Base-by-base conservation (phyloP, 495 filamentous ascomycete species). In the Tricharina praecox region DNA sequence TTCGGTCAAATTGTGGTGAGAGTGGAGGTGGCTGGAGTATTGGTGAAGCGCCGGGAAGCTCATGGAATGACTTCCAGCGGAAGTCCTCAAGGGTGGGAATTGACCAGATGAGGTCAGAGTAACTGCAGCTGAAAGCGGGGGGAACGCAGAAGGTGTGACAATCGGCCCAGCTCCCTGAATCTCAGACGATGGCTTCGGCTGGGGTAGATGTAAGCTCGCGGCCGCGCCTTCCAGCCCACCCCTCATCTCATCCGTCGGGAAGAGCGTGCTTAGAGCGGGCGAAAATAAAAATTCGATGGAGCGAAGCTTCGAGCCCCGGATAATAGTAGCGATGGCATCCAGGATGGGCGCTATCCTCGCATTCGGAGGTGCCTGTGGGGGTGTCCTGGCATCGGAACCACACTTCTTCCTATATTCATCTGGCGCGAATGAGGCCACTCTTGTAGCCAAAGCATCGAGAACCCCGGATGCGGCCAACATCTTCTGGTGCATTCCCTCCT, bases 291-390 rank as follows among this genome's bases (percentile, higher is more conserved):
- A 75, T 52, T 82, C 73, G 48, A 77, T 75, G 13, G 81, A 77
- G 15, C 85, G 75, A 64, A 75, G 80, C 44, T 78, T 79, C 0
- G 90, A 95, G 51, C 80, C 73, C 34, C 77, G 70, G 47, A 94
- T 75, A 35, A 96, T 86, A 33, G 76, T 71, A 9, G 77, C 74
- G 36, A 92, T 75, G 1, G 87, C 83, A 48, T 85, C 80, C n/a
- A 97, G 64, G 37, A 92, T 72, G 23, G 75, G 70, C 4, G 77
- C 70, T 35, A 93, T 63, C 25, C 74, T 70, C n/a, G 70, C 69
- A 8, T 67, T 66, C 23, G 63, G 64, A 1, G 77, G 73, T 4
- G 82, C 74, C 33, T 78, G 71, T 8, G 65, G 63, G 21, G 70
- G 74, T 45, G 70, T 70, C 42, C 64, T 63, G 20, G 23, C 26